Base-by-base conservation (phyloP, 169 alveolate genomes). In the Eimeria zaria region DNA sequence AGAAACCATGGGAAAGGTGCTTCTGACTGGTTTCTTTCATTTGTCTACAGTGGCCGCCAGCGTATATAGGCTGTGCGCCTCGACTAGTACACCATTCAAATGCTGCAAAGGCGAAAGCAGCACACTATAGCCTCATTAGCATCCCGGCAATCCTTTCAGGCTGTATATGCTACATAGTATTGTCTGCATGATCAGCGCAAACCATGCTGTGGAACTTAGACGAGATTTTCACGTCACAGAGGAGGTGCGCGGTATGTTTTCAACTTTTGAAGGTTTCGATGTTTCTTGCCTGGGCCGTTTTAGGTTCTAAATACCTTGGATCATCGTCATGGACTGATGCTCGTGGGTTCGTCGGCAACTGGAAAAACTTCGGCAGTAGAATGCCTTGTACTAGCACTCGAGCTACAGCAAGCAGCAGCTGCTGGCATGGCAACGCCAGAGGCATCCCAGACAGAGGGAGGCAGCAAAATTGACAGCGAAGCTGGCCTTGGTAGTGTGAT, bases 291-390 rank as follows among this genome's bases (percentile, higher is more conserved):
- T 44, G 14, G 9, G 20, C 89, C 85, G 48, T 95, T 98, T n/a
- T 98, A 99, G 97, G 96, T 99, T 11, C 98, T 98, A 97, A 99
- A 98, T 97, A 99, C 99, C 18, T 97, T 99, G 30, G 95, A 98
- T 91, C 99, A 98, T 48, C 98, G 99, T 91, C 99, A 99, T 96
- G 99, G 99, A 14, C 97, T 99, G 69, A 99, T 99, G 99, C 97
- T 98, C 44, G 99, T 99, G 0, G 99, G 99, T 6, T 97, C 97
- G 24, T 97, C 99, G 0, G 98, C 98, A 55, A 97, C 99, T 69
- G 99, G 99, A 12, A 99, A 99, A 97, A 96, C 99, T 39, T 89
- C 98, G 48, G 97, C 97, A 48, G 98, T 97, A 84, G 94, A 97
- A 36, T 97, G 97, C 84, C 97, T 98, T 12, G 97, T 97, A 67